Base-by-base conservation (phyloP, 139 green algal genomes). In the Chlamydomonas schloesseri region DNA sequence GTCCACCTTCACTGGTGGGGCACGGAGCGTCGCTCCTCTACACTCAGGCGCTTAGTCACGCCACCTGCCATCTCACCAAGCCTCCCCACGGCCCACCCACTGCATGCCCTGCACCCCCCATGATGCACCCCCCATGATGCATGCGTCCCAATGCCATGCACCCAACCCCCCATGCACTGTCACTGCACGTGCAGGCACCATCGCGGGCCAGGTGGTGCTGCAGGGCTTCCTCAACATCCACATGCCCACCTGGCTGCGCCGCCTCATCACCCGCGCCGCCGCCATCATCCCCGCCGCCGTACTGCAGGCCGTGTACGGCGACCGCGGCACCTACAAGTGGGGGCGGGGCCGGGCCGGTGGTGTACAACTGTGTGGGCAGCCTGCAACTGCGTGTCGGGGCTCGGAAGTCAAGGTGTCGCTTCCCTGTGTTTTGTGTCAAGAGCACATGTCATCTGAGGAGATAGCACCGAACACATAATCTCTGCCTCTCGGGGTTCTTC, bases 211-310 rank as follows among this genome's bases (percentile, higher is more conserved):
- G 89, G 90, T 92, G 24, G 86, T 91, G 42, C 88, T 92, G 55
- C 83, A 90, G 34, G 92, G 92, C 34, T 95, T 95, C 68, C 71
- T 95, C 28, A 92, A 93, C 62, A 73, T 91, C 28, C 80, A 88
- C 69, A 91, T 92, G 47, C 88, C 65, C 78, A 90, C 90, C 24
- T 92, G 87, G 88, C 42, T 90, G 58, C 85, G 88, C 21, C 75
- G 92, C 23, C 79, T 95, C 26, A 71, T 90, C n/a, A 95, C 92
- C 8, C 74, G 92, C 14, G 72, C 75, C 28, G 76, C 88, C 18
- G 92, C 92, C 68, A 91, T 95, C 37, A 58, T 91, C 60, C 92
- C 92, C 3, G 92, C 92, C 34, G 87, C 88, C n/a, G 53, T 90
- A 23, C 81, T 95, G 76, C 89, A 92, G 85, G 70, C 84, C 33